Evolutionary conservation across 2,329 filamentous ascomycete genomes (phyloP), one percentile per base, ranked within the genome.

Genomic region (Zymoseptoria passerinii): DNA sequence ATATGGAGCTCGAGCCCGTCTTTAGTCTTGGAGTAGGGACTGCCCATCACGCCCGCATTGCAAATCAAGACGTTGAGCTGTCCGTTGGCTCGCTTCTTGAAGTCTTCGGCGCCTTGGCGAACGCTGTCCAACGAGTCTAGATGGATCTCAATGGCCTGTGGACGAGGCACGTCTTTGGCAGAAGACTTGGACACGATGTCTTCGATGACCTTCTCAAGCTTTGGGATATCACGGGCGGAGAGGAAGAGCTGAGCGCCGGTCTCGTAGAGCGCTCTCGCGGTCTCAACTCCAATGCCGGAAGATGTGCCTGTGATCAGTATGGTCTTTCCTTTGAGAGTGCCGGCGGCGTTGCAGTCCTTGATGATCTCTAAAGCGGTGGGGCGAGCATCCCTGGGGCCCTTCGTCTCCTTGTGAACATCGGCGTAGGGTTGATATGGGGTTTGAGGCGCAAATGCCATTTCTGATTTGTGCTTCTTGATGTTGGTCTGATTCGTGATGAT

Each of bases 1-100:
- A 83, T 78, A 57, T 83, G 80, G 0, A 67, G 66, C 63, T 84
- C 81, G 62, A 65, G 63, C 27, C 67, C 68, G 44, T 63, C 78
- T 20, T 63, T 62, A 1, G 77, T 81, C 57, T 67, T 66, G 65
- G 67, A 23, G 55, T 73, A 60, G 16, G 75, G 69, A 48, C 60
- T 54, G n/a, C 71, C 71, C 70, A 80, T 78, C 50, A 82, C 73
- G 4, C 73, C 61, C 6, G 63, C 64, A 54, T 66, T 66, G 54
- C 55, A 56, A 57, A 67, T 64, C 40, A 81, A 64, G 27, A 75
- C 59, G 61, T 75, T 69, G 9, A 75, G 57, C 20, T 65, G 50
- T 3, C 61, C 64, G 53, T 48, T 52, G 76, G 80, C 23, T 58
- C 64, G 28, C 56, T 55, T 57, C 51, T 70, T 69, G 57, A 75